Percentiles rank a stretch among this genome's conserved stretches.
Evolutionary conservation across 306 rosid species (phyloP).

Genomic region (Begonia loranthoides): DNA sequence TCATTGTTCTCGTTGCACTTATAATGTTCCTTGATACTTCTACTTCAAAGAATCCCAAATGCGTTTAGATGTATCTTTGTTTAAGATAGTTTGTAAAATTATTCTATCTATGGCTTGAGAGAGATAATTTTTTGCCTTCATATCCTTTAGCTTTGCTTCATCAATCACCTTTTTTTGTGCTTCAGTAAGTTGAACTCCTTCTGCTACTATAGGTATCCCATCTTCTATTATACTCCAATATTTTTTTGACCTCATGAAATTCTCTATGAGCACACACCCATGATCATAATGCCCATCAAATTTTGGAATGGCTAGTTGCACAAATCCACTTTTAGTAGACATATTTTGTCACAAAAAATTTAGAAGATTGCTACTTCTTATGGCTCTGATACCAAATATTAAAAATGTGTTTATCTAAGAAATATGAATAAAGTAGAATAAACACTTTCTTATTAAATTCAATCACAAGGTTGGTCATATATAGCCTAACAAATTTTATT

Average conservation of each 20-base stretch:
- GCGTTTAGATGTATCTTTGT: background rate
- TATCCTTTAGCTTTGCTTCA: background rate
- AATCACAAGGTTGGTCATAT: too few species aligned
- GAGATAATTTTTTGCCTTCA: background rate
- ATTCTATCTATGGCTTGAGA: background rate
- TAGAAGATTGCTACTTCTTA: background rate
- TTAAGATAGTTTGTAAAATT: background rate
- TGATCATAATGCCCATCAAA: background rate
- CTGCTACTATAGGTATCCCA: background rate
- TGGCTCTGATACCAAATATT: background rate
- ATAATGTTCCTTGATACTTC: background rate
- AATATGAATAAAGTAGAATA: too few species aligned
- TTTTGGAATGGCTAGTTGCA: background rate
- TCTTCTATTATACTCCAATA: background rate
- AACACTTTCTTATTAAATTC: too few species aligned
- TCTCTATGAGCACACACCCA: background rate
- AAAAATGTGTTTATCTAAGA: too few species aligned
- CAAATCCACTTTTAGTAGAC: background rate
- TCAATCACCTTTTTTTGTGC: background rate
- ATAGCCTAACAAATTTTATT: too few species aligned
- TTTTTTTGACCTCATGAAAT: background rate
- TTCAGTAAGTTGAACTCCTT: background rate
- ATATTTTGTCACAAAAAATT: background rate
- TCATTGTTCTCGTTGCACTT: background rate
- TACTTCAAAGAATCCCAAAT: slow-evolving; percentile 4